Evolutionary conservation across 208 protist genomes (phyloP).

Genomic region (Wallacemonas rigidus): DNA sequence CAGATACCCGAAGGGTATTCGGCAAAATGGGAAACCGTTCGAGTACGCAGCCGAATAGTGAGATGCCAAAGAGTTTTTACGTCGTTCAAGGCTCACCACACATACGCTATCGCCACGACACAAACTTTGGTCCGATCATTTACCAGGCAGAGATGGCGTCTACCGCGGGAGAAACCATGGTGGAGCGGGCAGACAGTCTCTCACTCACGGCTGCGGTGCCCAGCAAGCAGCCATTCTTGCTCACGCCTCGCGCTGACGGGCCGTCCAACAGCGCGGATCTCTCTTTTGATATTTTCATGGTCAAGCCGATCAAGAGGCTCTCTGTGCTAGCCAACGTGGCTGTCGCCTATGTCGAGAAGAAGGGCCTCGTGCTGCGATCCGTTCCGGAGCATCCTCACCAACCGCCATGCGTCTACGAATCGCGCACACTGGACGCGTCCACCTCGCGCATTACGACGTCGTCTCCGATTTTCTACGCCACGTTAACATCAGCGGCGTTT

Average conservation of each 20-base stretch:
- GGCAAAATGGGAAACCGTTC: neutral
- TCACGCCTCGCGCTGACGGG: constrained; percentile 15
- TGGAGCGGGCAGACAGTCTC: constrained; percentile 54
- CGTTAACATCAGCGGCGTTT: neutral
- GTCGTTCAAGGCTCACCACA: constrained; percentile 59
- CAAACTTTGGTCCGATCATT: constrained; percentile 48
- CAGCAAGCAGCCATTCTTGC: constrained; percentile 32
- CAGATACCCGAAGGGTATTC: neutral
- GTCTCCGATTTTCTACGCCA: neutral
- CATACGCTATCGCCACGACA: constrained; percentile 49
- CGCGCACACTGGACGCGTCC: neutral
- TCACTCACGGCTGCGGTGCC: constrained; percentile 36
- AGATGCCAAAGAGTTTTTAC: constrained; percentile 53
- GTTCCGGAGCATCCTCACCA: constrained; percentile 27
- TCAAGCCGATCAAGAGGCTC: constrained; percentile 16
- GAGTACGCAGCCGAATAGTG: neutral
- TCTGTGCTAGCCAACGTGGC: constrained; percentile 38
- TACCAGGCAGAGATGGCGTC: constrained; percentile 58
- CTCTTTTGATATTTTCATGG: constrained; percentile 11
- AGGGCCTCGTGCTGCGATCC: constrained; percentile 31
- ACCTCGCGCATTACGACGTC: neutral
- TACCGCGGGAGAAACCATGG: constrained; percentile 36
- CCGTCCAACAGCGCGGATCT: neutral
- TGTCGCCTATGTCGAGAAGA: constrained; percentile 31
- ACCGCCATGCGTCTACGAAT: constrained; percentile 11